Conservation (phyloP, 805 yeast genomes). For the Yarrowia divulgata region DNA sequence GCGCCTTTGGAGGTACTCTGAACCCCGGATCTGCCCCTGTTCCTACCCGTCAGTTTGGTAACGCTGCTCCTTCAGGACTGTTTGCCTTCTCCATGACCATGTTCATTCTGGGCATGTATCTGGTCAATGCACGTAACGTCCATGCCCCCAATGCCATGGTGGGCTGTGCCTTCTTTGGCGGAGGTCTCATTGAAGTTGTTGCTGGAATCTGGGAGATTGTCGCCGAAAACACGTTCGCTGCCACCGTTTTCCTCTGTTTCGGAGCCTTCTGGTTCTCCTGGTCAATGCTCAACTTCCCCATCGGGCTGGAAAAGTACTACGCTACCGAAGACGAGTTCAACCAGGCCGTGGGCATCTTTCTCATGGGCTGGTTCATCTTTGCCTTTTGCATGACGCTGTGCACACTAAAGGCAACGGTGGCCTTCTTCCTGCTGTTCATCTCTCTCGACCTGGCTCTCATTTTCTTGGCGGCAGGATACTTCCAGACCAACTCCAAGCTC, state of each 20-base stretch:
- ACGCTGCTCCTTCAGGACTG: slow-evolving; percentile 69
- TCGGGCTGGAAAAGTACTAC: slow-evolving; percentile 50
- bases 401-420: slow-evolving; percentile 69
- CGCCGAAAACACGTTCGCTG: slow-evolving; percentile 69
- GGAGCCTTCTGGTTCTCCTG: slow-evolving; percentile 75
- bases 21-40: slow-evolving; percentile 40
- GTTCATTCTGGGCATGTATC: slow-evolving; percentile 62
- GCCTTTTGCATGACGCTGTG: slow-evolving; percentile 61
- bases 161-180: slow-evolving; percentile 68
- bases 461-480: slow-evolving; percentile 60
- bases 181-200: slow-evolving; percentile 63
- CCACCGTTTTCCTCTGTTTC: slow-evolving; percentile 53
- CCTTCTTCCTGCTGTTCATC: slow-evolving; percentile 65
- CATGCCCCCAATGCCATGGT: slow-evolving; percentile 60
- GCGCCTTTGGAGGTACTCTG: slow-evolving; percentile 58
- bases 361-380: slow-evolving; percentile 69
- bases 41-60: slow-evolving; percentile 60
- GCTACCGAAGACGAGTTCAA: slow-evolving; percentile 52
- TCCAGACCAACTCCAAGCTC: slow-evolving; percentile 53
- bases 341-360: slow-evolving; percentile 64
- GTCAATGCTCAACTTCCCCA: slow-evolving; percentile 61
- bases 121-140: slow-evolving; percentile 65
- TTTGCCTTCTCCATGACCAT: slow-evolving; percentile 66
- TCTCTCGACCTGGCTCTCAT: slow-evolving; percentile 51
- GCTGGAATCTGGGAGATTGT: slow-evolving; percentile 76